Evolutionary conservation across 495 filamentous ascomycete genomes (phyloP).

Genomic region (Tuber umbilicatum): DNA sequence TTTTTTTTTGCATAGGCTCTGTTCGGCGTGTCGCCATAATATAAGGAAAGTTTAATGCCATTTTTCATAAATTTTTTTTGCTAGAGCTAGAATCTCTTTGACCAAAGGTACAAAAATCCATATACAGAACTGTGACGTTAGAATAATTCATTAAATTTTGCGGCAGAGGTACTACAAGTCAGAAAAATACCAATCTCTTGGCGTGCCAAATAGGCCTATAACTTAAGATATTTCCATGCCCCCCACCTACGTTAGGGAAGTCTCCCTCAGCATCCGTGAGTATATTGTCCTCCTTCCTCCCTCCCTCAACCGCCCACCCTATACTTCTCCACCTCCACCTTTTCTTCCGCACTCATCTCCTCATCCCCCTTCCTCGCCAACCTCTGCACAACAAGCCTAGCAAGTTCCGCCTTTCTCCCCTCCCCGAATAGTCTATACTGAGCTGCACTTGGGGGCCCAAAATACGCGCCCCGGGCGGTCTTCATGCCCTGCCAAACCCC

Average conservation of each 20-base stretch:
- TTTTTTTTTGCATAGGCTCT: too few relatives aligned
- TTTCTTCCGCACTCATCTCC: conserved; percentile 20
- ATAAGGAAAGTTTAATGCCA: too few relatives aligned
- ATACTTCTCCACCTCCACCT: conserved; percentile 16
- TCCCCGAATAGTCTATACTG: conserved; percentile 32
- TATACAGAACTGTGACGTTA: too few relatives aligned
- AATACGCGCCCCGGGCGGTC: conserved; percentile 21
- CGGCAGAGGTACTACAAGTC: too few relatives aligned
- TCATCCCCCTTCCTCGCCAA: conserved; percentile 9
- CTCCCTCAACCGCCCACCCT: neutral
- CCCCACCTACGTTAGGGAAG: neutral
- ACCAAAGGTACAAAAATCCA: too few relatives aligned
- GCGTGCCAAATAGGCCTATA: too few relatives aligned
- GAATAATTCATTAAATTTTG: too few relatives aligned
- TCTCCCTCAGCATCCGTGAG: neutral
- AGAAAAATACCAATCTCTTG: too few relatives aligned
- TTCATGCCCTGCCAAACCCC: conserved; percentile 23
- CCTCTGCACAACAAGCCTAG: conserved; percentile 24
- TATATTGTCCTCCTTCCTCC: neutral
- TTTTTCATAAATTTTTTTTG: too few relatives aligned
- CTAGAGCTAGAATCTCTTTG: too few relatives aligned
- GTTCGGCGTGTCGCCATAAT: too few relatives aligned
- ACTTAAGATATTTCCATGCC: too few relatives aligned
- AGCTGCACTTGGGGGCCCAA: conserved; percentile 10
- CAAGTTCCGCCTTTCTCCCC: conserved; percentile 21